Conservation (phyloP, 495 filamentous ascomycete genomes). For the Sphaerosporella brunnea region DNA sequence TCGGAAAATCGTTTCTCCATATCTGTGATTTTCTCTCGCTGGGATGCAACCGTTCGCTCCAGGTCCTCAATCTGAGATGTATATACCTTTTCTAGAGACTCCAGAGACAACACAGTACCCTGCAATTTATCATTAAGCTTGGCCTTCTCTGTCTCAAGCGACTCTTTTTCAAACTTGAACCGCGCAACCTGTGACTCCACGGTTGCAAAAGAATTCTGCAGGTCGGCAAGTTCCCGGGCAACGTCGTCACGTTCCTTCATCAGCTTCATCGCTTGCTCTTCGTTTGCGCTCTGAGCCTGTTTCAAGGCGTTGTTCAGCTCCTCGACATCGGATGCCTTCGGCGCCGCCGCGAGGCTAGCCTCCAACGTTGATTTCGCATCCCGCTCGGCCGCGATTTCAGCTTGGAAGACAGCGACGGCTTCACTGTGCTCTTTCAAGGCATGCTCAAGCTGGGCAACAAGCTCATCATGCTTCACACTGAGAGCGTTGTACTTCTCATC, state of each 20-base stretch:
- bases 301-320: background rate
- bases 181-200: background rate
- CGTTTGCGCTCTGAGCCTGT: background rate
- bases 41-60: slow-evolving; percentile 10
- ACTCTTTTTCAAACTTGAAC: background rate
- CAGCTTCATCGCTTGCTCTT: background rate
- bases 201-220: background rate
- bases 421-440: slow-evolving; percentile 10
- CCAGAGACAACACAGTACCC: slow-evolving; percentile 8
- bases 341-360: slow-evolving; percentile 12
- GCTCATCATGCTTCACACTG: slow-evolving; percentile 14
- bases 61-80: slow-evolving; percentile 13
- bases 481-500: slow-evolving; percentile 23
- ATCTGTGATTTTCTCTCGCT: slow-evolving; percentile 12
- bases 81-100: slow-evolving; percentile 14
- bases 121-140: slow-evolving; percentile 10
- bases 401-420: slow-evolving; percentile 12
- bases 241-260: slow-evolving; percentile 1
- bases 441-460: slow-evolving; percentile 10
- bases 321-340: slow-evolving; percentile 8
- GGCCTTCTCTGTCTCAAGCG: slow-evolving; percentile 8
- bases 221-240: background rate
- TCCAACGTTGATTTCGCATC: slow-evolving; percentile 12
- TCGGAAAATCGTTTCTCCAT: slow-evolving; percentile 16
- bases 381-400: slow-evolving; percentile 15